Evolutionary conservation across 2,329 filamentous ascomycete genomes (phyloP).

Genomic region (Colletotrichum falcatum): DNA sequence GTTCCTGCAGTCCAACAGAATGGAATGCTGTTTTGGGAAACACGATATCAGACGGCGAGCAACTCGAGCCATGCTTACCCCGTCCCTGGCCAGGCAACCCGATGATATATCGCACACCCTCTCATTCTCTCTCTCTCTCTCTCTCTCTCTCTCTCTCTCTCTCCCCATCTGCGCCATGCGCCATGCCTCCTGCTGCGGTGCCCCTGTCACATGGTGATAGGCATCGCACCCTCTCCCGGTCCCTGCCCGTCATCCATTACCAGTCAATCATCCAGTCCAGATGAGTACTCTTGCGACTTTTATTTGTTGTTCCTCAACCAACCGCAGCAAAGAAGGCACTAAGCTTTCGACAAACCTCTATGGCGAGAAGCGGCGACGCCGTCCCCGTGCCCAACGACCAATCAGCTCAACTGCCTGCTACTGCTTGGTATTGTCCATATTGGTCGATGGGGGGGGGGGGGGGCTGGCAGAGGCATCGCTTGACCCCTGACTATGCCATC

Average conservation of each 20-base stretch:
- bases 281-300: background rate
- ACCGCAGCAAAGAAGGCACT: background rate
- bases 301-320: background rate
- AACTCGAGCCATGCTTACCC: conserved; percentile 9
- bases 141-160: too few relatives aligned
- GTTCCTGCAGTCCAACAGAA: conserved; percentile 9
- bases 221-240: background rate
- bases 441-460: too few relatives aligned
- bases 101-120: background rate
- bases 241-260: background rate
- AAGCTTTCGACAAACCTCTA: background rate
- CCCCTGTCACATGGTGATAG: conserved; percentile 8
- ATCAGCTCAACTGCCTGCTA: too few relatives aligned
- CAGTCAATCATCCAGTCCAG: background rate
- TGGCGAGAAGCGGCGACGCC: background rate
- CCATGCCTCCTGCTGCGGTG: background rate
- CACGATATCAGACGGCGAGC: conserved; percentile 33
- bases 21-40: conserved; percentile 7
- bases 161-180: too few relatives aligned
- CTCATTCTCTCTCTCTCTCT: too few relatives aligned
- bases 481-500: background rate
- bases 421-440: too few relatives aligned
- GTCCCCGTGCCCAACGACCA: too few relatives aligned
- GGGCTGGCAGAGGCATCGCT: too few relatives aligned
- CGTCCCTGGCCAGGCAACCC: background rate